Percentiles rank a stretch among this genome's conserved stretches.
Conservation (phyloP, 73 alveolate species). For the Stentor roeselii region DNA sequence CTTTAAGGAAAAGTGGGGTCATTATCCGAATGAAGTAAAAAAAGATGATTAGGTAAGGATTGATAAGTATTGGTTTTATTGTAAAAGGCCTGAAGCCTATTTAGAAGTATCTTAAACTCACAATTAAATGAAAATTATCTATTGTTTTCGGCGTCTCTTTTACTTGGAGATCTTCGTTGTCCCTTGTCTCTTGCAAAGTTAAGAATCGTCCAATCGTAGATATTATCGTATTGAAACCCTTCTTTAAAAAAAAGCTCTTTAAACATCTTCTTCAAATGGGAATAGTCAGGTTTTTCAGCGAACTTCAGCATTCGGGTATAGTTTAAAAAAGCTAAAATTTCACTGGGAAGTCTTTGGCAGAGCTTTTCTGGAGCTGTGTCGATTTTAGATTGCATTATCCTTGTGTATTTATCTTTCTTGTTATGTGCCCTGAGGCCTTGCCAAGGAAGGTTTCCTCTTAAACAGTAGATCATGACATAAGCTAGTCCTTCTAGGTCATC, state of each 20-base stretch:
- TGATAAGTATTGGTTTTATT: too few species aligned
- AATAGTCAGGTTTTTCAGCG: slow-evolving; percentile 92
- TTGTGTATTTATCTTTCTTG: slow-evolving; percentile 26
- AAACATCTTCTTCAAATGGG: background rate
- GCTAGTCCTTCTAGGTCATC: background rate
- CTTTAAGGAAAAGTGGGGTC: background rate
- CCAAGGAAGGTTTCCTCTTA: slow-evolving; percentile 9
- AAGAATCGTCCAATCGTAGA: slow-evolving; percentile 1
- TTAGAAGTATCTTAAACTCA: too few species aligned
- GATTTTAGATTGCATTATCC: slow-evolving; percentile 28
- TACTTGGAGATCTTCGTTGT: too few species aligned
- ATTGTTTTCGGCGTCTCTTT: too few species aligned
- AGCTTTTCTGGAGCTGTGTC: slow-evolving; percentile 14
- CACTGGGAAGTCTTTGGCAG: slow-evolving; percentile 28
- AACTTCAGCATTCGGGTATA: slow-evolving; percentile 76
- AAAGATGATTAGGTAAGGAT: too few species aligned
- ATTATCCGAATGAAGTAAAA: background rate
- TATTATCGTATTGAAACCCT: background rate
- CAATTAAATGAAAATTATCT: too few species aligned
- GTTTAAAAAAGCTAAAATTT: slow-evolving; percentile 41
- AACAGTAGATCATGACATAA: background rate
- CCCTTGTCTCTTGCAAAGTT: background rate
- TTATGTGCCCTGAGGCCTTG: slow-evolving; percentile 36
- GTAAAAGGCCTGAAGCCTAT: too few species aligned
- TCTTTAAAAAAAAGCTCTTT: slow-evolving; percentile 20